Base-by-base conservation (phyloP, 495 filamentous ascomycete species). In the Aspergillus saccharolyticus region DNA sequence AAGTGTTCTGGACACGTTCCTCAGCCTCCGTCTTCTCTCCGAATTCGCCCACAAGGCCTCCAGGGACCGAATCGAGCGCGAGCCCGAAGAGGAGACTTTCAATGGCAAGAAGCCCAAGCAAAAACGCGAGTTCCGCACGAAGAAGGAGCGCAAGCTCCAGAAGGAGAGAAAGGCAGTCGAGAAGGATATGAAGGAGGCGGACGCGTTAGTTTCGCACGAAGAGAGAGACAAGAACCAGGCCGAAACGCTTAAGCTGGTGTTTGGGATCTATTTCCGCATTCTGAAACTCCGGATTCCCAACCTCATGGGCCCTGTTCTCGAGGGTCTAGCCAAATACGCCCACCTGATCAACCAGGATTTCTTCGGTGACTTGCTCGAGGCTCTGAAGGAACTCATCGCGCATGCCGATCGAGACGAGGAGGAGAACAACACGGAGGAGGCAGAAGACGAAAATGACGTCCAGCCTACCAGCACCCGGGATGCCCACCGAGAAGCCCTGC, bases 321-420 rank as follows among this genome's bases (percentile, higher is more conserved):
- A 98, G 70, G 94, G 94, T 49, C 76, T 98, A 24, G 92, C 92
- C 49, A 86, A 85, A 69, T 97, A 96, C 70, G 85, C 91, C 17
- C 94, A 96, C 67, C 78, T 98, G 17, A 97, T 98, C 77, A 98
- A 98, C 74, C 88, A 97, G 65, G 87, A 97, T 66, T 96, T 97
- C 78, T 98, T 98, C 69, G 94, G 94, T 19, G 94, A 97, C 69
- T 76, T 98, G 39, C 84, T 98, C 18, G 95, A 97, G 66, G 91
- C 90, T 8, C 77, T 98, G 24, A 94, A 94, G 68, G 95, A 97
- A 55, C 80, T 98, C 14, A 92, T 97, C 61, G 78, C 78, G 10
- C 80, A 89, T 56, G 84, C 85, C 51, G 84, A 88, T 43, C 64
- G 62, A 10, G 70, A 74, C 12, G 75, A 82, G 50, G 69, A 74